phyloP scores from a whole-genome alignment of 306 rosid species.

The Prinsepia uniflora region DNA sequence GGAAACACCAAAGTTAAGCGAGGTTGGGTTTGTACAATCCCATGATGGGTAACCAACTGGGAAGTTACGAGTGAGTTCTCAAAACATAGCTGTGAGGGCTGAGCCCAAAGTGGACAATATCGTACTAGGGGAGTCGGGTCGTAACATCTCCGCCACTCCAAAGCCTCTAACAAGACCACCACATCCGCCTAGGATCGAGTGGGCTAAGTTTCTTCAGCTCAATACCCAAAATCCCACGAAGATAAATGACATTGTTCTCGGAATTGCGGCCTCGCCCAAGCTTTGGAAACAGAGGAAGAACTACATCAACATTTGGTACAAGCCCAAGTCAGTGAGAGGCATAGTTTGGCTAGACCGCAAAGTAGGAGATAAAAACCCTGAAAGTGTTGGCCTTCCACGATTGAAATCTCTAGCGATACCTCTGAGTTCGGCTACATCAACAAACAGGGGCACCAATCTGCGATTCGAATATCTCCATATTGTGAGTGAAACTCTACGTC shows the following conservation, averaged over 20 bases:
- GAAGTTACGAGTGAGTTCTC: too few species aligned
- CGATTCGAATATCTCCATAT: slow-evolving; percentile 86
- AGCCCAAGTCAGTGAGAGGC: slow-evolving; percentile 56
- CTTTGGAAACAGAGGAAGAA: slow-evolving; percentile 72
- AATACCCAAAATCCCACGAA: slow-evolving; percentile 39
- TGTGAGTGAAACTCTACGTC: slow-evolving; percentile 73
- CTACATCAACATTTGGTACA: slow-evolving; percentile 95
- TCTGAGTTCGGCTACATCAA: slow-evolving; percentile 54
- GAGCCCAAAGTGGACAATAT: too few species aligned
- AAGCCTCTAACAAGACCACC: slow-evolving; percentile 10
- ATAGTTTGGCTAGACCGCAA: slow-evolving; percentile 73
- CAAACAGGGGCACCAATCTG: slow-evolving; percentile 88
- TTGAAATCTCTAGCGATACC: slow-evolving; percentile 64
- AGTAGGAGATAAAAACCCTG: slow-evolving; percentile 28
- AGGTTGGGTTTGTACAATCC: too few species aligned
- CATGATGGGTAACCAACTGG: too few species aligned
- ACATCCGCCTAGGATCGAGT: slow-evolving; percentile 6
- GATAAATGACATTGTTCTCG: slow-evolving; percentile 67
- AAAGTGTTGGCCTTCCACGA: slow-evolving; percentile 44
- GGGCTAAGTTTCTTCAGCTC: slow-evolving; percentile 10
- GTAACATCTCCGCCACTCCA: slow-evolving; percentile 25
- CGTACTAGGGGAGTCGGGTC: too few species aligned
- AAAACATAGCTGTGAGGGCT: too few species aligned
- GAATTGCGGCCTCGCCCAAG: slow-evolving; percentile 87
- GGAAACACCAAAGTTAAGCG: too few species aligned